These are phyloP conservation scores for Dactylellina leptospora DNA, from an alignment of 2,329 filamentous ascomycete species.

Conservation along the genomic window DNA sequence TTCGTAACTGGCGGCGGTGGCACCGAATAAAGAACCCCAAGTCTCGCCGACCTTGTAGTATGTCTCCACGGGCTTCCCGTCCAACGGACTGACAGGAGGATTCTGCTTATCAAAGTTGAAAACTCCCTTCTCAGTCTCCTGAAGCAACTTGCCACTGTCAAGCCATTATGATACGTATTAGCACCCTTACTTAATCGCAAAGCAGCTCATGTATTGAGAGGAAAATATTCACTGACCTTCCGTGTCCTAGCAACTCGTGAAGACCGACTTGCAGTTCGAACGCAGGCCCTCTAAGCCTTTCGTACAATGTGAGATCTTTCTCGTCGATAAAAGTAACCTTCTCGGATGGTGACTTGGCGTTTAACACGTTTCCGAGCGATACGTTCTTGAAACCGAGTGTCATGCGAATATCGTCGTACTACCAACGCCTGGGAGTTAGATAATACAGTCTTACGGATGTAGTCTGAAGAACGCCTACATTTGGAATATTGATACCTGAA, in stretches of 20 bases:
- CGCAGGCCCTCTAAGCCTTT: constrained; percentile 82
- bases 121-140: constrained; percentile 65
- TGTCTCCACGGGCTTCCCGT: constrained; percentile 65
- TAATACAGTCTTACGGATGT: neutral
- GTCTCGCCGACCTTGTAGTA: constrained; percentile 73
- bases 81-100: constrained; percentile 68
- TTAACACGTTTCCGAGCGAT: constrained; percentile 89
- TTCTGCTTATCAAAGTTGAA: constrained; percentile 71
- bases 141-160: constrained; percentile 70
- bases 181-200: neutral
- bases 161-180: neutral
- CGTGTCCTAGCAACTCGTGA: constrained; percentile 71
- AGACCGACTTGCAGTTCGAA: constrained; percentile 90
- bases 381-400: constrained; percentile 91
- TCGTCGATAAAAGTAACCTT: constrained; percentile 88
- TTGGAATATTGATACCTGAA: constrained; percentile 64
- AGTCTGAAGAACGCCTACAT: constrained; percentile 60
- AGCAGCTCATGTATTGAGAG: neutral
- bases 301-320: constrained; percentile 78
- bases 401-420: constrained; percentile 80
- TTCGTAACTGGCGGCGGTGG: constrained; percentile 70
- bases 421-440: constrained; percentile 24
- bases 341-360: constrained; percentile 90
- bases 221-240: constrained; percentile 56
- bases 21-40: constrained; percentile 70